Percentiles rank a stretch among this genome's conserved stretches.
These are phyloP conservation scores for Cenococcum geophilum DNA, from an alignment of 495 filamentous ascomycete genomes.

Conservation along the genomic window DNA sequence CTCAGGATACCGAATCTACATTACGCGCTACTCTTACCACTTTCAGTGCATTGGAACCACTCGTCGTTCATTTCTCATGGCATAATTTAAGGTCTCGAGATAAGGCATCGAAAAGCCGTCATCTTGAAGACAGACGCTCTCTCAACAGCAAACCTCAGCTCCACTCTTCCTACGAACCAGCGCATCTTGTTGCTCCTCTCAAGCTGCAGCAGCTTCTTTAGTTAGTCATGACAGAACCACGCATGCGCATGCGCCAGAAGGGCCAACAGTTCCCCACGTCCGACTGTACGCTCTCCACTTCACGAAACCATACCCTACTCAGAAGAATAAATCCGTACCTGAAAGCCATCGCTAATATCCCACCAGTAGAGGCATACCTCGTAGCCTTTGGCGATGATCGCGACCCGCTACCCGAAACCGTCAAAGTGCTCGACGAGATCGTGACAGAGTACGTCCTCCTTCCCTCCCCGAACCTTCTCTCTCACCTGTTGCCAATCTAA, in stretches of 20 bases:
- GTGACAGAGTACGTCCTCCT: constrained; percentile 57
- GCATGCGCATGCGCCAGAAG: constrained; percentile 59
- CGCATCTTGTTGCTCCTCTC: no score
- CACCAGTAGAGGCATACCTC: constrained; percentile 68
- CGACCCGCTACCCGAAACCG: constrained; percentile 69
- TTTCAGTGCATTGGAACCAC: no score
- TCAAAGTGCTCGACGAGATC: constrained; percentile 86
- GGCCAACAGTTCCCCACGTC: constrained; percentile 82
- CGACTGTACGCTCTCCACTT: constrained; percentile 54
- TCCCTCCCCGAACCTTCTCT: not conserved
- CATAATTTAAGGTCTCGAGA: no score
- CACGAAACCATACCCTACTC: not conserved
- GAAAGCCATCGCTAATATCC: constrained; percentile 7
- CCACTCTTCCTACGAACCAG: no score
- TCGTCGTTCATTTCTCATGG: no score
- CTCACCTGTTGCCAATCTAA: not conserved
- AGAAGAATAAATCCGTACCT: not conserved
- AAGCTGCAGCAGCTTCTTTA: not conserved
- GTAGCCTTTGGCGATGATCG: constrained; percentile 76
- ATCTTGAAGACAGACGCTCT: no score
- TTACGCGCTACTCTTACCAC: no score
- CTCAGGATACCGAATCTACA: no score
- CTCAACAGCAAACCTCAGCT: no score
- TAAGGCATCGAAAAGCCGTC: no score
- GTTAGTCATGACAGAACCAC: constrained; percentile 38